Percentiles rank a stretch among this genome's conserved stretches.
Evolutionary conservation across 495 filamentous ascomycete species (phyloP).

Genomic region (Daldinia bambusicola): DNA sequence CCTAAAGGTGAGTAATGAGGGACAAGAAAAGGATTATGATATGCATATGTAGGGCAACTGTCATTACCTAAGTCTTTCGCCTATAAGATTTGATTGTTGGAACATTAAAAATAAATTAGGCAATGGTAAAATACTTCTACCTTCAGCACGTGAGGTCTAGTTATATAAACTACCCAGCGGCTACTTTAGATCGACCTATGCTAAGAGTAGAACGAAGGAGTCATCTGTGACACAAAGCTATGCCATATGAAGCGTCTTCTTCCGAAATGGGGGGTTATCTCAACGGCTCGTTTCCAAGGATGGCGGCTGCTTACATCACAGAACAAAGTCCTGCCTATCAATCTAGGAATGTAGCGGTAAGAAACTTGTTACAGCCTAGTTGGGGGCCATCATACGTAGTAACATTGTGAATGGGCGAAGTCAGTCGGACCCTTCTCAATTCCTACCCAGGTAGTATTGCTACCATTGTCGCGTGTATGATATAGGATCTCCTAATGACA

Average conservation of each 20-base stretch:
- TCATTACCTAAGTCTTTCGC: background rate
- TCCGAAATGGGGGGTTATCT: background rate
- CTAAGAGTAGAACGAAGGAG: background rate
- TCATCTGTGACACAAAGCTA: background rate
- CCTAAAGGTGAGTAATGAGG: too few species aligned
- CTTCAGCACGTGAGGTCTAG: too few species aligned
- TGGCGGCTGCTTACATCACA: background rate
- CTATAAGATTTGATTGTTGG: background rate
- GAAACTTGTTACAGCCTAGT: background rate
- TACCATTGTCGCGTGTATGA: background rate
- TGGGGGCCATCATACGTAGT: background rate
- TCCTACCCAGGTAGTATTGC: background rate
- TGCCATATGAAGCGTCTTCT: background rate
- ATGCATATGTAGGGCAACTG: too few species aligned
- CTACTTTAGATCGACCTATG: background rate
- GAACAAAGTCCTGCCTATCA: background rate
- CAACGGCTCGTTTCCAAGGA: background rate
- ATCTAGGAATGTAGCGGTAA: background rate
- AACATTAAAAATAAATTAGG: background rate
- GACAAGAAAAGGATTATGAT: too few species aligned
- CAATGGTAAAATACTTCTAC: too few species aligned
- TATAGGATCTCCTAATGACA: background rate
- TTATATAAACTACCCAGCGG: too few species aligned
- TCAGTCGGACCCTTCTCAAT: too few species aligned
- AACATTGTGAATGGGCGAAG: background rate